phyloP scores from a whole-genome alignment of 78 protist genomes.

The Guillardia theta region DNA sequence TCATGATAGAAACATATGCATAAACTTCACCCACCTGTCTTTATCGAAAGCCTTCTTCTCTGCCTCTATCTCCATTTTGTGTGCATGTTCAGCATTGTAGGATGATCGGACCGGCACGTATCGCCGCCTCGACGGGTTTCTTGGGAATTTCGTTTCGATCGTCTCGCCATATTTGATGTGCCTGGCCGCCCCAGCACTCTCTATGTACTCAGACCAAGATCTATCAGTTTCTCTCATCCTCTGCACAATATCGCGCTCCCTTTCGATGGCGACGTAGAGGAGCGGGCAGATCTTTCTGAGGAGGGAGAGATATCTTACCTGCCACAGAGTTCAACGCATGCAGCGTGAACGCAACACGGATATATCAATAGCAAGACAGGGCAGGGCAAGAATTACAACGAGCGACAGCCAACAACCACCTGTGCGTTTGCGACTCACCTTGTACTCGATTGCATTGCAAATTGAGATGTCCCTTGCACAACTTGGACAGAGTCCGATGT shows the following conservation, averaged over 20 bases:
- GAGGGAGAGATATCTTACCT: background rate
- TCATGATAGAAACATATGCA: background rate
- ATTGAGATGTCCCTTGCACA: background rate
- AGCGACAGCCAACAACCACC: background rate
- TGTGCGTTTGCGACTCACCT: background rate
- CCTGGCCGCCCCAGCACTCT: background rate
- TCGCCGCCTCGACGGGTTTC: background rate
- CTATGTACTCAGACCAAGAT: background rate
- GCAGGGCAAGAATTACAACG: background rate
- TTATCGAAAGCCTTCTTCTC: background rate
- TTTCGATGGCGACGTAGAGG: background rate
- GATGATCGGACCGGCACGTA: background rate
- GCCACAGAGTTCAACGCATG: background rate
- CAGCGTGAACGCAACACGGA: background rate
- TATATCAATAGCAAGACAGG: background rate
- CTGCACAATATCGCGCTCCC: background rate
- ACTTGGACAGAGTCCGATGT: too few species aligned
- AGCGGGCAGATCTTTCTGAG: background rate
- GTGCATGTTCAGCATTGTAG: too few species aligned
- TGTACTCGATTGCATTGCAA: background rate
- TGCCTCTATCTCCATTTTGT: too few species aligned
- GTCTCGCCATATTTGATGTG: background rate
- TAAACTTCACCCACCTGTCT: background rate
- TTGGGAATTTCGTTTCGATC: background rate
- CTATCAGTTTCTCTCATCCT: background rate